Base-by-base conservation (phyloP, 2,329 filamentous ascomycete species). In the Sporothrix curviconia region DNA sequence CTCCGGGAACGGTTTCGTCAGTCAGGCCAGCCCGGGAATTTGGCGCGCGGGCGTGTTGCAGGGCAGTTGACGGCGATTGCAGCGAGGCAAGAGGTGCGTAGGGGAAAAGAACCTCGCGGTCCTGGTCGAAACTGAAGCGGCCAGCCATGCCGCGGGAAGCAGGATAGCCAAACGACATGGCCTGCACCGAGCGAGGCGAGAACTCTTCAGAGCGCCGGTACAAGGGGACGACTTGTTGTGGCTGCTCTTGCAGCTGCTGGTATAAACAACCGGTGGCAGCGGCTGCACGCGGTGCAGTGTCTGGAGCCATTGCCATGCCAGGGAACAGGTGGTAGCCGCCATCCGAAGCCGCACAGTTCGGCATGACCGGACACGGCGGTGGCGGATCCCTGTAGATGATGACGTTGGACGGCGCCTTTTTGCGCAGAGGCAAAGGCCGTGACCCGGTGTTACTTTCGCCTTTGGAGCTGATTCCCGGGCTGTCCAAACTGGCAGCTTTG, bases 1-100 rank as follows among this genome's bases (percentile, higher is more conserved):
- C 83, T 34, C 83, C 83, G 5, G 82, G 81, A 3, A 85, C 67
- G 1, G 76, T 69, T 63, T 85, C 81, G 60, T 86, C 83, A 2
- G 83, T 86, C 6, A 86, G 74, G 15, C 83, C 83, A 1, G 76
- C 76, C 19, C 83, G 74, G n/a, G 83, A 75, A 63, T 86, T 86
- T 12, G 83, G 83, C 7, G 83, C 83, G 49, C 77, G 74, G 12
- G 82, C 82, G 36, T 83, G 71, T 11, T 83, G 76, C 28, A 83
- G 71, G 9, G 83, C 76, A 1, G 81, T 76, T 3, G 78, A 72
- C 24, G 72, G 69, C 1, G 46, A 52, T 51, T 14, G 61, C 58
- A 22, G 63, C 56, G 22, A 63, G 55, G 6, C 59, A 60, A 11
- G 67, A n/a, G n/a, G n/a, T 64, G 72, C 71, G 37, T 62, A 61